Percentiles rank a stretch among this genome's conserved stretches.
phyloP scores from a whole-genome alignment of 257 asterid species.

The Lithospermum erythrorhizon region DNA sequence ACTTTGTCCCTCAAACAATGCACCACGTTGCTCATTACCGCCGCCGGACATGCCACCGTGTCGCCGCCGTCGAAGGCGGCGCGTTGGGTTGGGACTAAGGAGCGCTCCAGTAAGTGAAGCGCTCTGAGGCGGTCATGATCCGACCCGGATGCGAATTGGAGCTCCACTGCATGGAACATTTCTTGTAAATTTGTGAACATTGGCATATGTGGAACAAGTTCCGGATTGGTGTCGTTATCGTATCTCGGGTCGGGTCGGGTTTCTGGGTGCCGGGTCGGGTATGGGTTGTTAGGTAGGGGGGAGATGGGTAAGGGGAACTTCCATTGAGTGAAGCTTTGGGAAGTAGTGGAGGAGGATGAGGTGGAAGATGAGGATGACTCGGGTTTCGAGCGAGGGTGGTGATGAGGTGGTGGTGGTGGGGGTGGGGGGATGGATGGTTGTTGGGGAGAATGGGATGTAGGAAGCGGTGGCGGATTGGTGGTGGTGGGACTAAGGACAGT shows the following conservation, averaged over 20 bases:
- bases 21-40: slow-evolving; percentile 46
- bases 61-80: slow-evolving; percentile 28
- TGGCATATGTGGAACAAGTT: slow-evolving; percentile 11
- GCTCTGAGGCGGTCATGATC: slow-evolving; percentile 35
- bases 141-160: slow-evolving; percentile 41
- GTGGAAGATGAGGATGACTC: slow-evolving; percentile 44
- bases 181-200: slow-evolving; percentile 34
- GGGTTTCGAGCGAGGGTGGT: slow-evolving; percentile 14
- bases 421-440: slow-evolving; percentile 16
- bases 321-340: slow-evolving; percentile 87
- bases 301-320: slow-evolving; percentile 49
- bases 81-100: slow-evolving; percentile 53
- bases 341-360: slow-evolving; percentile 65
- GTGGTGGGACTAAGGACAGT: slow-evolving; percentile 67
- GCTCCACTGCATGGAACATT: slow-evolving; percentile 44
- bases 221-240: background rate
- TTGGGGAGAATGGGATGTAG: slow-evolving; percentile 11
- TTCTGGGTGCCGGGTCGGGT: slow-evolving; percentile 11
- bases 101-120: slow-evolving; percentile 43
- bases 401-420: slow-evolving; percentile 7
- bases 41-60: slow-evolving; percentile 25
- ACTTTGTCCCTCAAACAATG: slow-evolving; percentile 35
- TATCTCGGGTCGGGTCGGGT: slow-evolving; percentile 11
- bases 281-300: slow-evolving; percentile 20
- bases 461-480: slow-evolving; percentile 60